Evolutionary conservation across 805 yeast species (phyloP).

Genomic region (Lachancea fermentati): DNA sequence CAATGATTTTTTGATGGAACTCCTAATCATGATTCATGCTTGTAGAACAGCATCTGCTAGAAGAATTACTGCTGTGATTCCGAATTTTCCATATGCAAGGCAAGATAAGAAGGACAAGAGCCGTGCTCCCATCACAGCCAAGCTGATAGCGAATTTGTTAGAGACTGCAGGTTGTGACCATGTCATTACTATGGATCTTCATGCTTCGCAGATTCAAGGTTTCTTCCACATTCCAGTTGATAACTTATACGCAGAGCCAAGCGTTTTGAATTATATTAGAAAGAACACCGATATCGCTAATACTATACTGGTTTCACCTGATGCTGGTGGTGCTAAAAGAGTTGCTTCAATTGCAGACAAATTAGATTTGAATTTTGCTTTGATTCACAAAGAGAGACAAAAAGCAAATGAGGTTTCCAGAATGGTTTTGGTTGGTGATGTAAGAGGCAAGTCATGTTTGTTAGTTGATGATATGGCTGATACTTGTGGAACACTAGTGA

Average conservation of each 20-base stretch:
- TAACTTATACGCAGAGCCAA: conserved; percentile 78
- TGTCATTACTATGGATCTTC: conserved; percentile 81
- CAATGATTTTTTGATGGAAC: conserved; percentile 68
- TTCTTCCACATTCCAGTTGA: conserved; percentile 81
- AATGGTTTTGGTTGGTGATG: conserved; percentile 86
- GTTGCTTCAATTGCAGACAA: conserved; percentile 83
- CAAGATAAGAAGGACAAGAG: conserved; percentile 83
- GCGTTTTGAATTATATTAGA: conserved; percentile 66
- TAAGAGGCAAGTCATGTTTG: conserved; percentile 64
- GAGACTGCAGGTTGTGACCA: conserved; percentile 84
- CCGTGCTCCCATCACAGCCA: conserved; percentile 82
- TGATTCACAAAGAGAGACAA: conserved; percentile 80
- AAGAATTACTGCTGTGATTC: conserved; percentile 75
- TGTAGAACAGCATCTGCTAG: conserved; percentile 80
- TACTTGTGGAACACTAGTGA: conserved; percentile 80
- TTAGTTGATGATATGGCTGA: conserved; percentile 89
- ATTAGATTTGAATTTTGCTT: conserved; percentile 72
- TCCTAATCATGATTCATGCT: conserved; percentile 73
- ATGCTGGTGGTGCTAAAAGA: conserved; percentile 88
- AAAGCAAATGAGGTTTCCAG: conserved; percentile 77
- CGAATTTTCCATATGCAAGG: conserved; percentile 84
- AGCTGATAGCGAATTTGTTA: conserved; percentile 74
- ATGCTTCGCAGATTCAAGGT: conserved; percentile 87
- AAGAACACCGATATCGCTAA: conserved; percentile 53
- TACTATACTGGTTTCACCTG: conserved; percentile 78